Base-by-base conservation (phyloP, 768 basidiomycete species). In the Termitomyces titanicus region DNA sequence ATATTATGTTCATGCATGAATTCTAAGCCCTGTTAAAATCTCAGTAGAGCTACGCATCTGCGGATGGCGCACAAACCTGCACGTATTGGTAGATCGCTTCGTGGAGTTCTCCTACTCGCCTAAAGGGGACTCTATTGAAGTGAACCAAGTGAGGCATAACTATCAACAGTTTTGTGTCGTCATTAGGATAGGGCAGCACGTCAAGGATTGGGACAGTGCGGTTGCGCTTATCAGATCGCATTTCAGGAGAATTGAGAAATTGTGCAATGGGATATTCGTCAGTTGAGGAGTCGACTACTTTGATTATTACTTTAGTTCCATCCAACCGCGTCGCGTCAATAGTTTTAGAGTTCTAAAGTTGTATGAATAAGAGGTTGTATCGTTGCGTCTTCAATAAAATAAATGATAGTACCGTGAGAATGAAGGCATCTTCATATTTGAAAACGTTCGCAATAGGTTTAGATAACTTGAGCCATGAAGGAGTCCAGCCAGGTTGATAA, bases 401-500 rank as follows among this genome's bases (percentile, higher is more conserved):
- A 7, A 34, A 34, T 24, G 33, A 22, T 8, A 17, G 9, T 34
- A 47, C 48, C 48, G 1, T 15, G 22, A 50, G 37, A n/a, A 22
- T 27, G 10, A 39, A 0, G 3, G 37, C 17, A 9, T 50, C 37
- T 3, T 38, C 37, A 9, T 13, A 2, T 18, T 39, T 13, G 25
- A 38, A 20, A 3, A 39, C 24, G 3, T 49, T 18, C 25, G 22
- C 17, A 9, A 34, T 8, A 22, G 3, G 13, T 22, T 15, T 47
- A 3, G 31, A 33, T 13, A 3, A 47, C 9, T 48, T 48, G 10
- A 38, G n/a, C 54, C 47, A 55, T 8, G 31, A 34, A 3, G 31
- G 59, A 3, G 50, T 65, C 24, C 54, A 49, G 13, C 12, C 34
- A 27, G 40, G 55, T 17, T 33, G 40, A 39, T 50, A 56, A 34